Conservation (phyloP, 208 protist species). For the Acanthamoeba triangularis region DNA sequence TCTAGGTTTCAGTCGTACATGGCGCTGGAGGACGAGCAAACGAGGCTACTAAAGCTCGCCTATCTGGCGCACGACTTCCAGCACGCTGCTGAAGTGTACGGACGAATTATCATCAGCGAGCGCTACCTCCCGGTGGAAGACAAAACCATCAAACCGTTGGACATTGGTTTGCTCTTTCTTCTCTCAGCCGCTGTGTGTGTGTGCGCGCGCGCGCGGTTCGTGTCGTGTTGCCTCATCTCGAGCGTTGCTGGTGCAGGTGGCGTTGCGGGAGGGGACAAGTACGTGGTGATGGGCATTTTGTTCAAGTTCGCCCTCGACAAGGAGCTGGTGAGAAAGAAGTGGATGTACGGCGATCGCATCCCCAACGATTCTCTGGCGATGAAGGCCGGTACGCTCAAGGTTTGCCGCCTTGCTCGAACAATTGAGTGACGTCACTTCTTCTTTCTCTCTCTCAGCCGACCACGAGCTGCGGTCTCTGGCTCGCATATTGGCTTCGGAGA, state of each 20-base stretch:
- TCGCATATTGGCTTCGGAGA: conserved; percentile 33
- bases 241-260: not conserved
- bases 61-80: conserved; percentile 75
- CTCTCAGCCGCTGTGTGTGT: not conserved
- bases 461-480: conserved; percentile 65
- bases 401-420: not conserved
- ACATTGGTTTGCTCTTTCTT: conserved; percentile 29
- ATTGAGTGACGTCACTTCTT: too few relatives aligned
- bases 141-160: conserved; percentile 72
- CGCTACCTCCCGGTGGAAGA: conserved; percentile 70
- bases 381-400: conserved; percentile 63
- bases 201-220: not conserved
- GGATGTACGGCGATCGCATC: conserved; percentile 71
- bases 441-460: not conserved
- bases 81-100: conserved; percentile 76
- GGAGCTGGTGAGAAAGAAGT: conserved; percentile 25
- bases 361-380: conserved; percentile 71
- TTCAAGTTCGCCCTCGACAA: conserved; percentile 78
- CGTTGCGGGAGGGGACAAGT: conserved; percentile 71
- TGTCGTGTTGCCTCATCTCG: not conserved
- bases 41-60: conserved; percentile 23
- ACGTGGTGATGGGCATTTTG: conserved; percentile 59
- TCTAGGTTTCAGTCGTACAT: conserved; percentile 40
- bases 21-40: conserved; percentile 21
- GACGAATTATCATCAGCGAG: conserved; percentile 77